These are phyloP conservation scores for Mycena latifolia DNA, from an alignment of 768 basidiomycete species.

Conservation along the genomic window DNA sequence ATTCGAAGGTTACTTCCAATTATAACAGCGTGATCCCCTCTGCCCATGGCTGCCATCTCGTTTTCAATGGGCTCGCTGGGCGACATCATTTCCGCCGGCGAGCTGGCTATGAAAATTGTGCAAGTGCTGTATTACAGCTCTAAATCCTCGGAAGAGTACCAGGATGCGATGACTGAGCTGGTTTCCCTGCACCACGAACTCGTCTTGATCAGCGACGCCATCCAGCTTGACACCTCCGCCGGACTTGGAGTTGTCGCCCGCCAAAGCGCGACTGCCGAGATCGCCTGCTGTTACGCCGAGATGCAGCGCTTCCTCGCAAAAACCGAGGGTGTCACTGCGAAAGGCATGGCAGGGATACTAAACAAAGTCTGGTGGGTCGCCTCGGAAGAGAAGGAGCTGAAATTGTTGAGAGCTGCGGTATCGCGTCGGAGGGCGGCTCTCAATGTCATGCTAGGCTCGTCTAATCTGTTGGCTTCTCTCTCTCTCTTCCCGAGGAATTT, in stretches of 20 bases:
- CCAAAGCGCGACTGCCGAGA: background rate
- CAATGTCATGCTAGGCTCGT: slow-evolving; percentile 9
- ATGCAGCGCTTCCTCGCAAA: slow-evolving; percentile 17
- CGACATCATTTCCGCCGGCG: slow-evolving; percentile 12
- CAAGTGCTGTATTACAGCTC: slow-evolving; percentile 15
- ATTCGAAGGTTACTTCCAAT: too few species aligned
- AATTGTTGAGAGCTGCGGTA: background rate
- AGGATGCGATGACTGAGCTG: slow-evolving; percentile 8
- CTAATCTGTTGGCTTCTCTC: slow-evolving; percentile 5
- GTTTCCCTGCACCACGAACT: slow-evolving; percentile 25
- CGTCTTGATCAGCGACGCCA: slow-evolving; percentile 14
- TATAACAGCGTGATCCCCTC: background rate
- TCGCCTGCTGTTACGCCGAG: background rate
- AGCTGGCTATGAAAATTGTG: slow-evolving; percentile 18
- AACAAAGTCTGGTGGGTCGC: slow-evolving; percentile 13
- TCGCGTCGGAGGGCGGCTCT: slow-evolving; percentile 12
- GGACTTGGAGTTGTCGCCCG: background rate
- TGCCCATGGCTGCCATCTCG: background rate
- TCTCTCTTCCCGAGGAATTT: background rate
- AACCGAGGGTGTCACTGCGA: slow-evolving; percentile 1
- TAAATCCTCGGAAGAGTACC: slow-evolving; percentile 1
- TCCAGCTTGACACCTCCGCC: slow-evolving; percentile 13
- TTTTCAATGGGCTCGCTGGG: slow-evolving; percentile 13
- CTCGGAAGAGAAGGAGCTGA: slow-evolving; percentile 12
- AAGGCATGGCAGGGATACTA: slow-evolving; percentile 3